These are phyloP conservation scores for Isabelozyma heimii DNA, from an alignment of 805 yeast species.

Conservation along the genomic window DNA sequence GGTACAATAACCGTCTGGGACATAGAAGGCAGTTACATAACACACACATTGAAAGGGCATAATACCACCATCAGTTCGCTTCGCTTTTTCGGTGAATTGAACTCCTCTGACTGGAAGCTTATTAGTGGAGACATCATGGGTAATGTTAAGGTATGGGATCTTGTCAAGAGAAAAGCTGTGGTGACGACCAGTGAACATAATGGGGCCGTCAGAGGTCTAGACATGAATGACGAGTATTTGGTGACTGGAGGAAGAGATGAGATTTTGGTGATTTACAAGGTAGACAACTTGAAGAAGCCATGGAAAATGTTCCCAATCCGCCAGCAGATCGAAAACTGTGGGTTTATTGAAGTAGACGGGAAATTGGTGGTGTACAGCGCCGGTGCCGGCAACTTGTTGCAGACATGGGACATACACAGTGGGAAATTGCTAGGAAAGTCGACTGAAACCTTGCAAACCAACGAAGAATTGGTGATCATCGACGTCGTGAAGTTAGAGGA, in stretches of 20 bases:
- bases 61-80: slow-evolving; percentile 83
- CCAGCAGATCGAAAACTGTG: slow-evolving; percentile 71
- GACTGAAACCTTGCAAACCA: slow-evolving; percentile 48
- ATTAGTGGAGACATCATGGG: slow-evolving; percentile 70
- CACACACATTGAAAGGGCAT: slow-evolving; percentile 92
- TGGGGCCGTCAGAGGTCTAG: slow-evolving; percentile 80
- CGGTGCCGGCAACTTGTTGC: slow-evolving; percentile 71
- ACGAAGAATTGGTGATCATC: slow-evolving; percentile 71
- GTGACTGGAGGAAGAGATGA: slow-evolving; percentile 90
- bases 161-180: slow-evolving; percentile 71
- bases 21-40: slow-evolving; percentile 78
- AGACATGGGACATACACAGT: slow-evolving; percentile 55
- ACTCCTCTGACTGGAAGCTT: slow-evolving; percentile 68
- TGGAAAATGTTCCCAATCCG: slow-evolving; percentile 66
- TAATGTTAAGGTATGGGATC: slow-evolving; percentile 53
- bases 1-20: slow-evolving; percentile 93
- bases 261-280: slow-evolving; percentile 58
- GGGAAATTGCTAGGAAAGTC: slow-evolving; percentile 48
- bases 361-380: slow-evolving; percentile 59
- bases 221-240: slow-evolving; percentile 49
- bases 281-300: slow-evolving; percentile 48
- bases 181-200: slow-evolving; percentile 69
- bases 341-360: slow-evolving; percentile 40
- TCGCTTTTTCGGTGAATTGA: slow-evolving; percentile 67
- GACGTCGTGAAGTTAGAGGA: slow-evolving; percentile 49